Evolutionary conservation across 2,329 filamentous ascomycete species (phyloP).

Genomic region (Hypoxylon rubiginosum): DNA sequence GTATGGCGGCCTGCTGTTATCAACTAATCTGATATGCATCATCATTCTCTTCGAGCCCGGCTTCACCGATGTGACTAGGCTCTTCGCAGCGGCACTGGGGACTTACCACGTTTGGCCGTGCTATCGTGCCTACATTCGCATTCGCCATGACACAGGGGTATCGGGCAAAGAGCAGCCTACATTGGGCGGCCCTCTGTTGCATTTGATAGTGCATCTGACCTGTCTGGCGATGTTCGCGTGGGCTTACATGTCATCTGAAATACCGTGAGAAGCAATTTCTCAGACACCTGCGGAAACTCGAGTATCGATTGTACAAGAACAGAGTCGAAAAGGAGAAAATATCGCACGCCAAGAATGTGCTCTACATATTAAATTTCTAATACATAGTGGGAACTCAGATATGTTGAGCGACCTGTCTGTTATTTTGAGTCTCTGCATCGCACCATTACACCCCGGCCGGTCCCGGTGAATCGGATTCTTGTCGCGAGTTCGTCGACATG

Average conservation of each 20-base stretch:
- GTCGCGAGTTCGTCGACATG: neutral
- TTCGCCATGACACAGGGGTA: constrained; percentile 44
- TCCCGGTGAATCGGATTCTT: neutral
- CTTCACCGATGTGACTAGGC: constrained; percentile 51
- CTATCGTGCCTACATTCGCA: constrained; percentile 57
- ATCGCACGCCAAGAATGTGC: neutral
- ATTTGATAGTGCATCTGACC: constrained; percentile 59
- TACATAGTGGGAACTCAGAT: too few relatives aligned
- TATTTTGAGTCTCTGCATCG: neutral
- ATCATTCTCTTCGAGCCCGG: constrained; percentile 51
- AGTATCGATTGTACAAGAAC: neutral
- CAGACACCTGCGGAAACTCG: too few relatives aligned
- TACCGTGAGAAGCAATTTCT: neutral
- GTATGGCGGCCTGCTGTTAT: constrained; percentile 62
- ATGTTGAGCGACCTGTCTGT: too few relatives aligned
- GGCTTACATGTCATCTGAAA: constrained; percentile 33
- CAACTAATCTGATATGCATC: constrained; percentile 60
- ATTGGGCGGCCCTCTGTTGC: constrained; percentile 62
- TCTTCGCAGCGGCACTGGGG: constrained; percentile 58
- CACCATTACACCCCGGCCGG: neutral
- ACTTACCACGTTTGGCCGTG: constrained; percentile 65
- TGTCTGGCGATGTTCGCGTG: constrained; percentile 55
- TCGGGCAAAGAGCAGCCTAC: constrained; percentile 42
- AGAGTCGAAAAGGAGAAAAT: neutral
- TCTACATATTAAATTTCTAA: too few relatives aligned